Conservation (phyloP, 164 flowering plant genomes). For the Stephania cephalantha region DNA sequence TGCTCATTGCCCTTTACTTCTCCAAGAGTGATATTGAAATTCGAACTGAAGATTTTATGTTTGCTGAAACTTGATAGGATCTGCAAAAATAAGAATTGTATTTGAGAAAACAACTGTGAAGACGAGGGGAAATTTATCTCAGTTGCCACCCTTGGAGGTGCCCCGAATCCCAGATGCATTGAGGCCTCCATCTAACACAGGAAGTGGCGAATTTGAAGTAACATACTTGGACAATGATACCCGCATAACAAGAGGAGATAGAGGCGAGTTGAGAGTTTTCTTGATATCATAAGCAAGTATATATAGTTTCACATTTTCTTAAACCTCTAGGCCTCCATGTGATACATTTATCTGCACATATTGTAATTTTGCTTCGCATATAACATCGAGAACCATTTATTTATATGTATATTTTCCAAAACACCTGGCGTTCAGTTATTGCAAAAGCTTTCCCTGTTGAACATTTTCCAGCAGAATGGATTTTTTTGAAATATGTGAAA, state of each 20-base stretch:
- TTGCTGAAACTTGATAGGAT: conserved; percentile 34
- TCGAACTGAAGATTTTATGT: background rate
- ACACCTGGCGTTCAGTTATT: background rate
- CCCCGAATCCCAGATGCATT: conserved; percentile 74
- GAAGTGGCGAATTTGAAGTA: conserved; percentile 85
- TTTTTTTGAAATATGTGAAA: background rate
- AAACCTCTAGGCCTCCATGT: background rate
- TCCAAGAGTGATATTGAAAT: background rate
- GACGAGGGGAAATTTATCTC: conserved; percentile 74
- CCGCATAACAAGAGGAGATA: conserved; percentile 92
- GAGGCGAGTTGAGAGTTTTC: conserved; percentile 90
- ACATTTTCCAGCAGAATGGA: background rate
- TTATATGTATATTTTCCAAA: background rate
- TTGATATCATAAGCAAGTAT: conserved; percentile 39
- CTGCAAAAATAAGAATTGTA: conserved; percentile 50
- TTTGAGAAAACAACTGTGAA: conserved; percentile 87
- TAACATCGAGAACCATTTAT: background rate
- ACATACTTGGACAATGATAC: conserved; percentile 70
- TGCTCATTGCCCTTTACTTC: background rate
- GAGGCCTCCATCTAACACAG: conserved; percentile 62
- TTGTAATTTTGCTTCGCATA: background rate
- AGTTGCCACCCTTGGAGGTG: conserved; percentile 82
- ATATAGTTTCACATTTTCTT: background rate
- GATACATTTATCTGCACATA: background rate
- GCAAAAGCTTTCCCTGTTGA: background rate